A percentile compares a stretch with the other conserved stretches of the same genome.
phyloP scores from a whole-genome alignment of 192 early-diverging fungal species.

The Phycomyces nitens region DNA sequence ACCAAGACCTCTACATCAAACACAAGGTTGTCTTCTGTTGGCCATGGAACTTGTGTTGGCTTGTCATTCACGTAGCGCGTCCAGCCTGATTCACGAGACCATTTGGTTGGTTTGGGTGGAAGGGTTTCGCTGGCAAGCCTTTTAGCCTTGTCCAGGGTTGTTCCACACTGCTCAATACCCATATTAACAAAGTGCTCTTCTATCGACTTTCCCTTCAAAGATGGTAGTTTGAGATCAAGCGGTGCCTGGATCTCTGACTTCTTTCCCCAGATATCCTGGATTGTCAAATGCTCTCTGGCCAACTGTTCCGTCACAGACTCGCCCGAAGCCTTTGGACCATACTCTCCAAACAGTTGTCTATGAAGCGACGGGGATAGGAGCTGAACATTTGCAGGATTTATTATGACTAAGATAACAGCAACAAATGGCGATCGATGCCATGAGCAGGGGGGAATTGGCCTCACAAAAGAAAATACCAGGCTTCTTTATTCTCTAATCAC shows the following conservation, averaged over 20 bases:
- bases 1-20: constrained; percentile 87
- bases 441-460: neutral
- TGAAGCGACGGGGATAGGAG: constrained; percentile 53
- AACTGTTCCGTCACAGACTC: constrained; percentile 21
- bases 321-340: neutral
- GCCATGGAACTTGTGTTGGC: constrained; percentile 40
- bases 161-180: constrained; percentile 59
- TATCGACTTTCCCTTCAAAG: constrained; percentile 43
- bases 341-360: constrained; percentile 38
- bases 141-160: constrained; percentile 54
- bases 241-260: constrained; percentile 37
- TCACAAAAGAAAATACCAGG: neutral
- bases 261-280: constrained; percentile 54
- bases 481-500: too few species aligned
- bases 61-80: constrained; percentile 60
- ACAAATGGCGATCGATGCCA: neutral
- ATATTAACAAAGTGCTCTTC: constrained; percentile 78
- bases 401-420: constrained; percentile 13
- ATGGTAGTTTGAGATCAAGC: constrained; percentile 34
- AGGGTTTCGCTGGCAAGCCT: constrained; percentile 34
- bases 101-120: constrained; percentile 48
- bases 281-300: constrained; percentile 44
- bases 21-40: constrained; percentile 63
- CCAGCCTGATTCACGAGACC: constrained; percentile 72
- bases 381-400: constrained; percentile 54